Evolutionary conservation across 1,139 yeast genomes (phyloP), one percentile per base, ranked within the genome.

Genomic region (Magnusiomyces fungicola): DNA sequence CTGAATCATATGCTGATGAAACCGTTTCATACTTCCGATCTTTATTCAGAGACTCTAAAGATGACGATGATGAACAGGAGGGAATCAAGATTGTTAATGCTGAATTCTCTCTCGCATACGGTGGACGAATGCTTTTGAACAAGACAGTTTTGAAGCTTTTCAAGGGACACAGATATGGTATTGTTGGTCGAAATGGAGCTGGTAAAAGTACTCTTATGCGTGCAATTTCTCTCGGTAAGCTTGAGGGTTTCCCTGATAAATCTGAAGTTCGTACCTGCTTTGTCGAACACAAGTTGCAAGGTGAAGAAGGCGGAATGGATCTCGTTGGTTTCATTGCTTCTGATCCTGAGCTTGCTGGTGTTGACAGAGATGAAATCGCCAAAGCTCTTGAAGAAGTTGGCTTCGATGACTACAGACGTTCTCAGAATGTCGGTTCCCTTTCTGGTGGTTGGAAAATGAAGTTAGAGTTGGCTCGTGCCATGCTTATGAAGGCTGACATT

Each of bases 141-240:
- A 90, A 92, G 71, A 90, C 98, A 50, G 83, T 76, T 56, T 73
- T 92, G 65, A 79, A 96, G 63, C 76, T 92, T 54, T 74, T 86
- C 62, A 89, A 90, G 72, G 98, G 98, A 60, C 97, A 87, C 69
- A 80, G 98, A 68, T 92, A 92, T 65, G 98, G 98, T 73, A 78
- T 92, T 56, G 89, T 97, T 75, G 98, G 98, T 63, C 80, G 97
- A 71, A 92, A 92, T 68, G 98, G 98, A 78, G 97, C 97, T 53
- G 98, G 98, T 73, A 92, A 92, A 69, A 88, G 97, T 18, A 92
- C 98, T 19, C 75, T 92, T 63, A 90, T 92, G 97, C 80, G 98
- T 69, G 86, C 98, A 36, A 92, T 92, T 62, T 88, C 96, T 50
- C 88, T 88, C 65, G 98, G 97, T 52, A 96, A 92, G 72, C 78